Evolutionary conservation across 75 land plant genomes (phyloP), one percentile per base, ranked within the genome.

Genomic region (Picea glauca): DNA sequence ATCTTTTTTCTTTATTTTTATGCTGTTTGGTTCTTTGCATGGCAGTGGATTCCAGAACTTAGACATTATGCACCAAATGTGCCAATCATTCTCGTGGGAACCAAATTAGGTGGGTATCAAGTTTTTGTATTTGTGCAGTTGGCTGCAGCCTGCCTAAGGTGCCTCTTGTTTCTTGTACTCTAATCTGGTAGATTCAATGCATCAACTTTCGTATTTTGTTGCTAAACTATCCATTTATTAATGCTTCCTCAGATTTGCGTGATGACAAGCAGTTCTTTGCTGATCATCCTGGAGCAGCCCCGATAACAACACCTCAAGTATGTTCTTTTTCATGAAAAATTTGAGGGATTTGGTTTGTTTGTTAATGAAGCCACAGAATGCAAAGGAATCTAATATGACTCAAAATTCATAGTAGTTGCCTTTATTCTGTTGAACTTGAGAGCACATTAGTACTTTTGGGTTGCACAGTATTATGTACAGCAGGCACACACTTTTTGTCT

Each of bases 1-100:
- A 6, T 50, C 56, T 50, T 8, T 50, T 50, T 50, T 13, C 56
- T 9, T 50, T 50, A 50, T 50, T 50, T 9, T 50, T 50, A 50
- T 11, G 56, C 56, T 50, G 12, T 50, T 50, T 50, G 56, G 56
- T 50, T 9, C 56, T 50, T 83, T 60, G 11, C 17, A 18, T 75
- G 43, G 75, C 85, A 91, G 98, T 94, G 98, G 98, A 83, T 94
- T 43, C 93, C 98, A 60, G 98, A 94, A 74, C 84, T 94, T 75
- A 87, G 91, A 72, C 97, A 94, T 83, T 91, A 95, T 80, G 91
- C 97, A 26, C 94, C 98, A 20, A 79, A 75, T 26, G 93, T 95
- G 63, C 98, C 98, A 50, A 86, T 95, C 74, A 85, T 95, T 40
- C 90, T 95, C 54, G 98, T 95, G 4, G 98, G 98, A 60, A 95